A percentile compares a stretch with the other conserved stretches of the same genome.
Conservation (phyloP, 2,329 filamentous ascomycete genomes). For the Aspergillus glaucus region DNA sequence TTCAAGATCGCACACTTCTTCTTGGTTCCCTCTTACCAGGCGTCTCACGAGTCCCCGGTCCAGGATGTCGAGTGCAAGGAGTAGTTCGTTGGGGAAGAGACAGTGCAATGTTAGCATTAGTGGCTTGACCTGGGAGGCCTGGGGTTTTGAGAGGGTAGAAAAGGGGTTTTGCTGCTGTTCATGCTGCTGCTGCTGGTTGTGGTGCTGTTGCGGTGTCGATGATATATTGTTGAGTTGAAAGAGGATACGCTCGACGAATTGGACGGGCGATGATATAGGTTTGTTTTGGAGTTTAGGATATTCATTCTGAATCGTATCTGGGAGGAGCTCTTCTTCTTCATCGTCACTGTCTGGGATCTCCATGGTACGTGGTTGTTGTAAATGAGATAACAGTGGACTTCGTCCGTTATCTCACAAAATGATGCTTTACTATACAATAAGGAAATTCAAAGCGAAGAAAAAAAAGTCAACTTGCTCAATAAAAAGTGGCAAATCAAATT, state of each 20-base stretch:
- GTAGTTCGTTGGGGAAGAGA: constrained; percentile 71
- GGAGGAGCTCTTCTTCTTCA: neutral
- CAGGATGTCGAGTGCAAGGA: constrained; percentile 80
- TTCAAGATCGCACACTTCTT: neutral
- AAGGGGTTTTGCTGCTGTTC: constrained; percentile 11
- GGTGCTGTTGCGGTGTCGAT: neutral
- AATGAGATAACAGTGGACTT: neutral
- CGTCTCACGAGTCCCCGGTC: constrained; percentile 68
- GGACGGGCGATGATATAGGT: neutral
- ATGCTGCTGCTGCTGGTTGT: neutral
- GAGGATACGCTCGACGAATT: constrained; percentile 4
- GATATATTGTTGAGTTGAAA: constrained; percentile 5
- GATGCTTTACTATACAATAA: too few relatives aligned
- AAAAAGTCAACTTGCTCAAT: too few relatives aligned
- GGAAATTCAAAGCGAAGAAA: too few relatives aligned
- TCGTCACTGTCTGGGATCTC: neutral
- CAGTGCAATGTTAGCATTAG: constrained; percentile 76
- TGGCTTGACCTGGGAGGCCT: constrained; percentile 36
- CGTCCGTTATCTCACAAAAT: too few relatives aligned
- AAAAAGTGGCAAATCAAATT: too few relatives aligned
- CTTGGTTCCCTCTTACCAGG: constrained; percentile 22
- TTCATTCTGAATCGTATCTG: neutral
- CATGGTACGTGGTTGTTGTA: neutral
- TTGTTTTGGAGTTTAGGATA: neutral
- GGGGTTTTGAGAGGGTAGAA: constrained; percentile 15